Evolutionary conservation across 306 rosid genomes (phyloP).

Genomic region (Vicia faba): DNA sequence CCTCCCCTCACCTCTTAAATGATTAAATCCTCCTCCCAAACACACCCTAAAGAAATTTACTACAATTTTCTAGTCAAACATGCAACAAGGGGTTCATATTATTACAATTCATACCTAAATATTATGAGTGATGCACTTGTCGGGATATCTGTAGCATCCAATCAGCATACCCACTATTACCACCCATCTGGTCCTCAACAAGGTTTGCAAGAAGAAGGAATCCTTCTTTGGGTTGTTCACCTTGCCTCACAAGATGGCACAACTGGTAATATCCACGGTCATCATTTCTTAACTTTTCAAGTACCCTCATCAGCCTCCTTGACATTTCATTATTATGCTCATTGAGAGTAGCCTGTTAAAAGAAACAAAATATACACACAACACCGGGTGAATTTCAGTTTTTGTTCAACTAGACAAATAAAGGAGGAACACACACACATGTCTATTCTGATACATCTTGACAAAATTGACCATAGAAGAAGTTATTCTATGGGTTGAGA

Average conservation of each 20-base stretch:
- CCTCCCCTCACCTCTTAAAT: no score
- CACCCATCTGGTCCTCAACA: slow-evolving; percentile 91
- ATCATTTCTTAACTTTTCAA: slow-evolving; percentile 66
- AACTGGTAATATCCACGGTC: slow-evolving; percentile 66
- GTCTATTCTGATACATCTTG: slow-evolving; percentile 6
- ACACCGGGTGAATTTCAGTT: slow-evolving; percentile 19
- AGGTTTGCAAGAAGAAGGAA: slow-evolving; percentile 79
- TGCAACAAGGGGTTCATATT: slow-evolving; percentile 22
- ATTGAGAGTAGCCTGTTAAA: slow-evolving; percentile 60
- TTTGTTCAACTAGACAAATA: slow-evolving; percentile 10
- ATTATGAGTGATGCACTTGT: slow-evolving; percentile 84
- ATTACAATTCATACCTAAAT: slow-evolving; percentile 48
- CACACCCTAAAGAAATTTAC: neutral
- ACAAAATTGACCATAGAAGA: slow-evolving; percentile 26
- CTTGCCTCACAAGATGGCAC: slow-evolving; percentile 93
- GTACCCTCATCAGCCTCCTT: slow-evolving; percentile 65
- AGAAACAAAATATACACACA: slow-evolving; percentile 32
- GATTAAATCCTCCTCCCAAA: no score
- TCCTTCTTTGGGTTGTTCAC: slow-evolving; percentile 96
- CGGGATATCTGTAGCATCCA: slow-evolving; percentile 89
- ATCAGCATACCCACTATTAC: slow-evolving; percentile 77
- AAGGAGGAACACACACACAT: slow-evolving; percentile 24
- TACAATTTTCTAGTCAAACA: slow-evolving; percentile 5
- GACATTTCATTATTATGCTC: slow-evolving; percentile 81
- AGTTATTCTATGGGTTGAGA: slow-evolving; percentile 8